Conservation (phyloP, 2,329 filamentous ascomycete genomes). For the Pseudocercospora fuligena region DNA sequence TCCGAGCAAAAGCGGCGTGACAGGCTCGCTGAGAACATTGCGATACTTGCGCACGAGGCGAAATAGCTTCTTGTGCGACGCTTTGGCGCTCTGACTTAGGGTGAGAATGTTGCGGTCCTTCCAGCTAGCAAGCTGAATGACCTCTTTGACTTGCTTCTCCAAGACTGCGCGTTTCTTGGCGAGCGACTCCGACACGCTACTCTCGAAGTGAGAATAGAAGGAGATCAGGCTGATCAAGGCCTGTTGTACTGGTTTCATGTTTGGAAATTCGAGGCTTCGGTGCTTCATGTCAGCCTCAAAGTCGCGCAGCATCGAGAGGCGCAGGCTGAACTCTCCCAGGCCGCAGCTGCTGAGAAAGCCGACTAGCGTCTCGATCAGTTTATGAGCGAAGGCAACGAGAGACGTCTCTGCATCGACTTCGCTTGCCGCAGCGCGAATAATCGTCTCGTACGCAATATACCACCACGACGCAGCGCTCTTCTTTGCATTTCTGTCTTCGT, state of each 20-base stretch:
- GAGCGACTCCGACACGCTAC: slow-evolving; percentile 67
- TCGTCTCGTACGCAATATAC: slow-evolving; percentile 92
- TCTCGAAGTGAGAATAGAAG: slow-evolving; percentile 75
- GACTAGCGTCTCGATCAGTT: slow-evolving; percentile 76
- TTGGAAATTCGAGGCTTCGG: slow-evolving; percentile 58
- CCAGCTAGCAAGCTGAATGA: slow-evolving; percentile 94
- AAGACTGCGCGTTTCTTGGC: slow-evolving; percentile 70
- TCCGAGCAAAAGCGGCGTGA: slow-evolving; percentile 60
- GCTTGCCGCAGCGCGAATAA: slow-evolving; percentile 64
- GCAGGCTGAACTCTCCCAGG: slow-evolving; percentile 75
- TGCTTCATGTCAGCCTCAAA: slow-evolving; percentile 68
- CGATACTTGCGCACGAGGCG: slow-evolving; percentile 91
- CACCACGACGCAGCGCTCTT: slow-evolving; percentile 89
- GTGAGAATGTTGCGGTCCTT: slow-evolving; percentile 96
- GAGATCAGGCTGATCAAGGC: slow-evolving; percentile 77
- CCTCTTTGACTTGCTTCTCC: slow-evolving; percentile 92
- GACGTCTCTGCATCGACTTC: background rate
- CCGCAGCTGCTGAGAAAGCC: slow-evolving; percentile 79
- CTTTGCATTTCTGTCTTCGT: slow-evolving; percentile 76
- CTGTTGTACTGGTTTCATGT: slow-evolving; percentile 56
- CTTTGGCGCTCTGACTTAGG: slow-evolving; percentile 83
- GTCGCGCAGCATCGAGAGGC: slow-evolving; percentile 69
- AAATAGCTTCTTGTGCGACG: slow-evolving; percentile 90
- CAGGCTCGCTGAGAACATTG: slow-evolving; percentile 74
- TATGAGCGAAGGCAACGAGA: slow-evolving; percentile 66